These are phyloP conservation scores for Podaxis mareebaensis DNA, from an alignment of 768 basidiomycete genomes.

Conservation along the genomic window DNA sequence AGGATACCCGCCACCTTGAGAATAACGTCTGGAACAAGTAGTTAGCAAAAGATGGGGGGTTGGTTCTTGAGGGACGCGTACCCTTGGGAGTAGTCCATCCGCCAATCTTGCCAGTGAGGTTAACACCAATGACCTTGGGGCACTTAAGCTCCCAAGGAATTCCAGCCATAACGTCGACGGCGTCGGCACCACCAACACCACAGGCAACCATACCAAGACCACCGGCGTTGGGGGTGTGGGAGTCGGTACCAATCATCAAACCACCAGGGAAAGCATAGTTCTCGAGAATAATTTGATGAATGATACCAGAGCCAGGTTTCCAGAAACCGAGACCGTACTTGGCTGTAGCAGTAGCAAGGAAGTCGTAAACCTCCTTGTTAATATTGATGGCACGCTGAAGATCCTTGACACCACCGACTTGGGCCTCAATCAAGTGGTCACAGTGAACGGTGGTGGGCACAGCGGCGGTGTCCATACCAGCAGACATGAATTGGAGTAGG, in stretches of 20 bases:
- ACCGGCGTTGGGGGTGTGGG: conserved; percentile 98
- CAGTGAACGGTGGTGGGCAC: conserved; percentile 99
- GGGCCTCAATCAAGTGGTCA: conserved; percentile 98
- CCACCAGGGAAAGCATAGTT: conserved; percentile 99
- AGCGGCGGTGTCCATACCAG: conserved; percentile 96
- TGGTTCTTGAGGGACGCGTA: conserved; percentile 29
- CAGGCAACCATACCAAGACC: conserved; percentile 99
- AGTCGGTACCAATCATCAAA: conserved; percentile 99
- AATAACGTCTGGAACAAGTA: conserved; percentile 73
- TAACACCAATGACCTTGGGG: conserved; percentile 98
- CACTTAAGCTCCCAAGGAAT: conserved; percentile 99
- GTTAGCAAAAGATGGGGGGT: conserved; percentile 15
- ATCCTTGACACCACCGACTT: conserved; percentile 92
- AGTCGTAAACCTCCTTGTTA: conserved; percentile 99
- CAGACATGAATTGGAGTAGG: conserved; percentile 99
- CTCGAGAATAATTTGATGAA: conserved; percentile 98
- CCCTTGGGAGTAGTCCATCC: conserved; percentile 99
- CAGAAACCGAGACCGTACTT: conserved; percentile 99
- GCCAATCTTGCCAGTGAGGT: conserved; percentile 89
- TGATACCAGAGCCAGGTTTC: conserved; percentile 99
- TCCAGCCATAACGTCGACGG: conserved; percentile 97
- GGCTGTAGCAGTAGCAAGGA: conserved; percentile 94
- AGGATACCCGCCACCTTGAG: conserved; percentile 99
- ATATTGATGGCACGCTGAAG: conserved; percentile 87
- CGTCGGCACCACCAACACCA: conserved; percentile 99